A percentile compares a stretch with the other conserved stretches of the same genome.
Conservation (phyloP, 2,329 filamentous ascomycete species). For the Diaporthe vaccinii region DNA sequence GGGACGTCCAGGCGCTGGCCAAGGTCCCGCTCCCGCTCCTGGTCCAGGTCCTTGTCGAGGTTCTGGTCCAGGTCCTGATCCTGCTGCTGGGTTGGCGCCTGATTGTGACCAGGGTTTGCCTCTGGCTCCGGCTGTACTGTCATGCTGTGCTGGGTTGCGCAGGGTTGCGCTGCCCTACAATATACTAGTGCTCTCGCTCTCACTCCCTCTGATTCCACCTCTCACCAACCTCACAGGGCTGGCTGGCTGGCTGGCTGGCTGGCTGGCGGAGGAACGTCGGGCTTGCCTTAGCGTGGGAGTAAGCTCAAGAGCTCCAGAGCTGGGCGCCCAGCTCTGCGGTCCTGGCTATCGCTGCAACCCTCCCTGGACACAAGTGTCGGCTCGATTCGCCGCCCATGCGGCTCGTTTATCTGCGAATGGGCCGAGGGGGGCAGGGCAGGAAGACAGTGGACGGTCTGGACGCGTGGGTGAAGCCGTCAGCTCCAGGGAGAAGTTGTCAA, state of each 20-base stretch:
- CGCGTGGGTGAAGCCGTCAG: slow-evolving; percentile 11
- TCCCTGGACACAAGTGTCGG: slow-evolving; percentile 7
- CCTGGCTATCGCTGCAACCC: slow-evolving; percentile 24
- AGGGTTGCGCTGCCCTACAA: slow-evolving; percentile 2
- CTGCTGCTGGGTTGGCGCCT: slow-evolving; percentile 22
- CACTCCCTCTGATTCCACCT: neutral
- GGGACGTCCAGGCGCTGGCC: slow-evolving; percentile 4
- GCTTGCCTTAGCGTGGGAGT: slow-evolving; percentile 30
- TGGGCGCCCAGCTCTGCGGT: slow-evolving; percentile 1
- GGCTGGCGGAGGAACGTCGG: neutral
- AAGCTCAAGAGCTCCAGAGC: slow-evolving; percentile 8
- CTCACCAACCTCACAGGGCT: neutral
- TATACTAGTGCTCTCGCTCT: neutral
- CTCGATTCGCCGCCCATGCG: slow-evolving; percentile 24
- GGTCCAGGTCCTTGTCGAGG: neutral
- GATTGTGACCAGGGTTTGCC: neutral
- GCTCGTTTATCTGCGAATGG: slow-evolving; percentile 10
- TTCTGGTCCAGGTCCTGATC: slow-evolving; percentile 7
- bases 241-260: neutral
- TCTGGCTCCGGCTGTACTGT: neutral
- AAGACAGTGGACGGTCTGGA: neutral
- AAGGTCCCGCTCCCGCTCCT: neutral
- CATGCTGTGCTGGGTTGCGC: slow-evolving; percentile 11
- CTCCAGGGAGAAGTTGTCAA: neutral
- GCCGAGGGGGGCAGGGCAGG: neutral